A percentile compares a stretch with the other conserved stretches of the same genome.
phyloP scores from a whole-genome alignment of 768 basidiomycete species.

The Suillus subaureus region DNA sequence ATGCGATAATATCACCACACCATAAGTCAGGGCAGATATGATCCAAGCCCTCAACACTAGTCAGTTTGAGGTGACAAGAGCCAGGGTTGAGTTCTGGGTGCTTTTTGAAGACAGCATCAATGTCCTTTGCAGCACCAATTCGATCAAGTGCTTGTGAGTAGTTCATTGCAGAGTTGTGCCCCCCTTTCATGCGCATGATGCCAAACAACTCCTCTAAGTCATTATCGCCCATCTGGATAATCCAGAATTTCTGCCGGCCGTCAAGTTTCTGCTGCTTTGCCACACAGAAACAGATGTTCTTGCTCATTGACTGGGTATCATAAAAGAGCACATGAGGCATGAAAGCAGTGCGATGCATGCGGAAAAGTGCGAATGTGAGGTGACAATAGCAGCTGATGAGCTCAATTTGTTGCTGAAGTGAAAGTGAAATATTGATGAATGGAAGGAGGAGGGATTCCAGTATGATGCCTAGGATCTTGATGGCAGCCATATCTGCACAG shows the following conservation, averaged over 20 bases:
- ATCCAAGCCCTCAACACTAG: background rate
- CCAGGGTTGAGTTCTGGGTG: constrained; percentile 26
- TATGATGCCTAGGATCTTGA: constrained; percentile 8
- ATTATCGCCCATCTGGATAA: constrained; percentile 31
- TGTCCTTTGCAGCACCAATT: constrained; percentile 17
- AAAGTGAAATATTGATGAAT: constrained; percentile 22
- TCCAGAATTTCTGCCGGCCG: constrained; percentile 15
- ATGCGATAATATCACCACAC: background rate
- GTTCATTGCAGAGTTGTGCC: constrained; percentile 14
- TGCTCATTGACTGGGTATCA: constrained; percentile 32
- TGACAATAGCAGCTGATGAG: constrained; percentile 27
- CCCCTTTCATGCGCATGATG: constrained; percentile 22
- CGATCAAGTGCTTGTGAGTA: constrained; percentile 6
- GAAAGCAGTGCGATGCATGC: constrained; percentile 21
- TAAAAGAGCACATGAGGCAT: constrained; percentile 33
- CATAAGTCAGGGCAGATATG: constrained; percentile 15
- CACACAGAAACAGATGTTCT: constrained; percentile 19
- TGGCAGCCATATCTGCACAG: background rate
- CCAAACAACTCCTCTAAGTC: constrained; percentile 34
- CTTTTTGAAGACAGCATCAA: constrained; percentile 21
- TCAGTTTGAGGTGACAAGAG: constrained; percentile 17
- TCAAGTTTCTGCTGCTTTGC: constrained; percentile 21
- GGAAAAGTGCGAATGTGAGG: constrained; percentile 26
- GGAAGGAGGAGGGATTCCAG: constrained; percentile 24
- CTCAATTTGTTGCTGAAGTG: constrained; percentile 31